Evolutionary conservation across 208 protist genomes (phyloP), one percentile per base, ranked within the genome.

Genomic region (Trypanosoma mega): DNA sequence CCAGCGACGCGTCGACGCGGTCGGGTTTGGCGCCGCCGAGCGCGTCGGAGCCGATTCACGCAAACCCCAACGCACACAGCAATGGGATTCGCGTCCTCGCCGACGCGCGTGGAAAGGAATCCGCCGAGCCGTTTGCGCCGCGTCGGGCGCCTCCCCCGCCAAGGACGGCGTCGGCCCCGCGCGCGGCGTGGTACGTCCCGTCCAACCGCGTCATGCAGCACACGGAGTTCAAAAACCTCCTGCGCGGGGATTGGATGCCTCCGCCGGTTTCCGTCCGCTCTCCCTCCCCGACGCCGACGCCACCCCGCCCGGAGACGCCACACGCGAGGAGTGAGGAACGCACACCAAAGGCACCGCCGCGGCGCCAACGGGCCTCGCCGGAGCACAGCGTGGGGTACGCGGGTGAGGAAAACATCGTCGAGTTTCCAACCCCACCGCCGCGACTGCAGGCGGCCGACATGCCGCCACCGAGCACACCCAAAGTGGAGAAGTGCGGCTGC

Each of bases 401-500:
- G 4, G 33, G 14, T 31, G 63, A 63, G 3, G 69, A 72, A 31
- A 66, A 68, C 5, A 55, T 86, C 9, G 52, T 90, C 1, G 71
- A 84, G 55, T 90, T 90, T 51, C 82, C 82, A n/a, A n/a, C n/a
- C 11, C 78, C 76, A n/a, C 71, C 78, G 21, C 82, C 82, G 46
- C 69, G 69, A 16, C 46, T 76, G 20, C 63, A 41, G 50, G 72
- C 62, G 26, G 51, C 66, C 1, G 82, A 89, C 63, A 82, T 89
- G 77, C 82, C 78, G 8, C 70, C 77, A 18, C 61, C 68, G 3
- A 63, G 61, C n/a, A 21, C 16, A 3, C 23, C 64, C 6, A 52
- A 57, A 0, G 66, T 55, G 34, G 63, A 49, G 48, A 64, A 73
- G 18, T 68, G 51, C 29, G 49, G n/a, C 6, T 59, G 49, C 29